phyloP scores from a whole-genome alignment of 768 basidiomycete species.

The Pisolithus microcarpus region DNA sequence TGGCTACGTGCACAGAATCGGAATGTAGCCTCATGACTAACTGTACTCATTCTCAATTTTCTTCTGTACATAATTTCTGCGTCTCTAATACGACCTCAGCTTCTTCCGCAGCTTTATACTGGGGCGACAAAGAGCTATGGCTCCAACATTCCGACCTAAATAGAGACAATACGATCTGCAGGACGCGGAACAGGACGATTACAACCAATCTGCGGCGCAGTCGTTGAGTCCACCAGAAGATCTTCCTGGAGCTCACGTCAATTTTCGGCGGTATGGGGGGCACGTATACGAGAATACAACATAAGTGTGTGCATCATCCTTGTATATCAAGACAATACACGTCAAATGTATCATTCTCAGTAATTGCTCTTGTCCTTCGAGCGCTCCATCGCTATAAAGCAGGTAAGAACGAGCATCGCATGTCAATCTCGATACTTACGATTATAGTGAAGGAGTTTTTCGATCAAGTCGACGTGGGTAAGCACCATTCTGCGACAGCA shows the following conservation, averaged over 20 bases:
- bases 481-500: constrained; percentile 97
- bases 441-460: constrained; percentile 94
- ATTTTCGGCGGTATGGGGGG: not conserved
- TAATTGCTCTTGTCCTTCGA: constrained; percentile 21
- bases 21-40: not conserved
- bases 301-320: not conserved
- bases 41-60: not conserved
- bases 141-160: too few relatives aligned
- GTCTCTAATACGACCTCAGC: not conserved
- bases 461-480: constrained; percentile 96
- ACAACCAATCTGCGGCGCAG: too few relatives aligned
- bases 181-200: too few relatives aligned
- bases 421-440: constrained; percentile 42
- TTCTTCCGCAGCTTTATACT: too few relatives aligned
- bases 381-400: constrained; percentile 27
- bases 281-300: not conserved
- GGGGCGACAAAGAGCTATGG: too few relatives aligned
- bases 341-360: not conserved
- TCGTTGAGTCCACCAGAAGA: too few relatives aligned
- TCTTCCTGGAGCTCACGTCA: not conserved
- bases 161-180: too few relatives aligned
- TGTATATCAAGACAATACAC: not conserved
- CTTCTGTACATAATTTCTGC: not conserved
- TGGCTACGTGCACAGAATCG: not conserved
- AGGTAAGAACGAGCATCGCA: not conserved